Conservation (phyloP, 805 yeast genomes). For the Zygotorulaspora florentina region DNA sequence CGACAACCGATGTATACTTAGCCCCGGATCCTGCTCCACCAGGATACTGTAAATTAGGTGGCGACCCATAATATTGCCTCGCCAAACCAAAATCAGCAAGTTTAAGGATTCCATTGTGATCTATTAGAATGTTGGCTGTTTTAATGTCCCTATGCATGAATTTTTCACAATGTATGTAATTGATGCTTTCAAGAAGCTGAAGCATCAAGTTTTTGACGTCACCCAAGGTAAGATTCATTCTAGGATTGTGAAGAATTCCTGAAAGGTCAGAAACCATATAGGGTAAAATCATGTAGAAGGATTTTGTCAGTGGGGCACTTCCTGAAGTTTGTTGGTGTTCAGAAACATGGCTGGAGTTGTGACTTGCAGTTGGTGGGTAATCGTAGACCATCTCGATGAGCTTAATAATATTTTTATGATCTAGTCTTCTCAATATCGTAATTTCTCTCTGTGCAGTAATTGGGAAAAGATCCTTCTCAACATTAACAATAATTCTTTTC, state of each 20-base stretch:
- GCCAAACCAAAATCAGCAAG: slow-evolving; percentile 97
- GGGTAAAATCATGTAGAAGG: slow-evolving; percentile 83
- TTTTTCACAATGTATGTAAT: slow-evolving; percentile 60
- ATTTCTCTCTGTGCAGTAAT: slow-evolving; percentile 94
- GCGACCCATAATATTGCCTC: slow-evolving; percentile 58
- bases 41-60: slow-evolving; percentile 46
- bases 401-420: slow-evolving; percentile 69
- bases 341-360: slow-evolving; percentile 6
- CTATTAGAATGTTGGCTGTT: slow-evolving; percentile 89
- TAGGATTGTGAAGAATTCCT: slow-evolving; percentile 80
- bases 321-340: slow-evolving; percentile 11
- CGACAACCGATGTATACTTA: slow-evolving; percentile 67
- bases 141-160: slow-evolving; percentile 86
- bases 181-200: slow-evolving; percentile 76
- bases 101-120: slow-evolving; percentile 70
- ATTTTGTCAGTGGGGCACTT: slow-evolving; percentile 17
- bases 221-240: slow-evolving; percentile 51
- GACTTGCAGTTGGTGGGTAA: slow-evolving; percentile 27
- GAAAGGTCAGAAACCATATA: slow-evolving; percentile 91
- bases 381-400: slow-evolving; percentile 75
- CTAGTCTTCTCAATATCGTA: slow-evolving; percentile 65
- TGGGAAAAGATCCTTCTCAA: slow-evolving; percentile 62
- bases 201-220: slow-evolving; percentile 79
- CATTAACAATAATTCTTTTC: slow-evolving; percentile 67
- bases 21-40: slow-evolving; percentile 43